Percentiles rank a stretch among this genome's conserved stretches.
Evolutionary conservation across 768 basidiomycete genomes (phyloP).

Genomic region (Podaxis sp.): DNA sequence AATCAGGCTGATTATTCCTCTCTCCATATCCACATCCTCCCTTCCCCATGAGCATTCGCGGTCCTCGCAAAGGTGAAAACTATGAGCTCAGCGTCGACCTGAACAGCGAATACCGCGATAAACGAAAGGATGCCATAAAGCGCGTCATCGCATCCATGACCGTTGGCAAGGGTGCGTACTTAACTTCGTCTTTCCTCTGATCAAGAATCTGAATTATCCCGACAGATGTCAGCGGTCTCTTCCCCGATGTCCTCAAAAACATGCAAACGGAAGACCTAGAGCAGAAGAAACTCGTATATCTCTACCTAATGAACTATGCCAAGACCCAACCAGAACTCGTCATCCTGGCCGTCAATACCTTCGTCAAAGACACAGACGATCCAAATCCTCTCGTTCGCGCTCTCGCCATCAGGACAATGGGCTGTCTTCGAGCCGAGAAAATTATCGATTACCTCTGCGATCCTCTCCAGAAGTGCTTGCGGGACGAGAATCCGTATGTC

Average conservation of each 20-base stretch:
- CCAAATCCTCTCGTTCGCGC: conserved; percentile 96
- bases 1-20: neutral
- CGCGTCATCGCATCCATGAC: conserved; percentile 98
- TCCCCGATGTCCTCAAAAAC: conserved; percentile 98
- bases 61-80: conserved; percentile 85
- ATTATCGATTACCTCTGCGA: conserved; percentile 99
- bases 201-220: conserved; percentile 1
- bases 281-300: conserved; percentile 99
- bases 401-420: conserved; percentile 97
- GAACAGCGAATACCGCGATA: conserved; percentile 94
- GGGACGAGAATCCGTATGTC: conserved; percentile 97
- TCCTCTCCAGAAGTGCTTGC: conserved; percentile 87
- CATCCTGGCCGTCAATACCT: conserved; percentile 98
- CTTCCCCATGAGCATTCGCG: conserved; percentile 50
- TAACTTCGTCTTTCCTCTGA: neutral
- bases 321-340: conserved; percentile 99
- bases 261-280: conserved; percentile 99
- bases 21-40: neutral
- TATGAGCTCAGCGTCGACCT: conserved; percentile 96
- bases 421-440: conserved; percentile 94
- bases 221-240: conserved; percentile 89
- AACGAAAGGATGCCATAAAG: conserved; percentile 98
- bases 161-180: conserved; percentile 84
- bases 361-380: conserved; percentile 97
- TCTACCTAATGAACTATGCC: conserved; percentile 99